These are phyloP conservation scores for Fusarium sp. DNA, from an alignment of 2,329 filamentous ascomycete species.

Conservation along the genomic window DNA sequence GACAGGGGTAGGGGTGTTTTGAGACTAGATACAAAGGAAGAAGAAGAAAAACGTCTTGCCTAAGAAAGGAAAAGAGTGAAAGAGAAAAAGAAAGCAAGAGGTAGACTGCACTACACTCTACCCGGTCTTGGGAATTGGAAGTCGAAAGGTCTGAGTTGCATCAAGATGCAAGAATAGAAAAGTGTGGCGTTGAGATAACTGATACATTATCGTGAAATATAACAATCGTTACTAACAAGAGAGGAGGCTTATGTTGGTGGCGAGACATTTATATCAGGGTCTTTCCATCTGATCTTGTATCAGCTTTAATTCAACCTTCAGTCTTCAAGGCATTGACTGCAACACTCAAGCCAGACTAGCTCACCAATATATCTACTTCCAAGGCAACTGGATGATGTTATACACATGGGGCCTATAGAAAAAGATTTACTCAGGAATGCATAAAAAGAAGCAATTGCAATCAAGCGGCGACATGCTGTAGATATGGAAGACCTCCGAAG, in stretches of 20 bases:
- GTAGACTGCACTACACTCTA: background rate
- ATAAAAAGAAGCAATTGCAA: background rate
- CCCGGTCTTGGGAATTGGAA: background rate
- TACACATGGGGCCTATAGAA: background rate
- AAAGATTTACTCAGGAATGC: background rate
- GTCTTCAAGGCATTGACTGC: background rate
- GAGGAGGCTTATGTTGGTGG: background rate
- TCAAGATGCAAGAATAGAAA: background rate
- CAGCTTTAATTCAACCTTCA: background rate
- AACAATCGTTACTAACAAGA: background rate
- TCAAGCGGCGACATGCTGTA: background rate
- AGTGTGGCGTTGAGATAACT: background rate
- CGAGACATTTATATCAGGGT: background rate
- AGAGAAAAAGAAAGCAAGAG: background rate
- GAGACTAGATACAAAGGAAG: background rate
- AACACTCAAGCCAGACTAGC: background rate
- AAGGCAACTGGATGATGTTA: background rate
- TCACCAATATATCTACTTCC: no score
- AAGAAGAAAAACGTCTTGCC: background rate
- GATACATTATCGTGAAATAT: background rate
- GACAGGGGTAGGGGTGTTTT: constrained; percentile 34
- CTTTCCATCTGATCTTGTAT: background rate
- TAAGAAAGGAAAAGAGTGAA: background rate
- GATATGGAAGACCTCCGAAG: background rate
- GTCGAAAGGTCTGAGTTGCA: background rate